phyloP scores from a whole-genome alignment of 441 rosid genomes.

The Monsonia emarginata region DNA sequence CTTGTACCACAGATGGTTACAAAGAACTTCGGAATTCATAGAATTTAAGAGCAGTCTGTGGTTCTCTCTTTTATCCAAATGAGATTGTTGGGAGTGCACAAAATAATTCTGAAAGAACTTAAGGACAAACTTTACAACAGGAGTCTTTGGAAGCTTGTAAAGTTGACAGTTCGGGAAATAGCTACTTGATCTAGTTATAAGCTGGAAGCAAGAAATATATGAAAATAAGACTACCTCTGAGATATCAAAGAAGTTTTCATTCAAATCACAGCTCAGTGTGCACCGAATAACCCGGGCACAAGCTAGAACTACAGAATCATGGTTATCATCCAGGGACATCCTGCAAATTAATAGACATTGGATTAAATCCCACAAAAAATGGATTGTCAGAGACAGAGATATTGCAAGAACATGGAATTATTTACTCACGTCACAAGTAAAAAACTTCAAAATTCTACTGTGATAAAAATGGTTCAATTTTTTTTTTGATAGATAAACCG shows the following conservation, averaged over 20 bases:
- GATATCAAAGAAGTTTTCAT: conserved; percentile 50
- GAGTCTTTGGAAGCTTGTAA: neutral
- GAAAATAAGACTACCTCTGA: conserved; percentile 44
- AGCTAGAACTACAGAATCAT: conserved; percentile 63
- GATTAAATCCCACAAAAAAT: conserved; percentile 10
- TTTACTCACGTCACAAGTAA: neutral
- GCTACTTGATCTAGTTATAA: neutral
- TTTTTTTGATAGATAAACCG: too few species aligned
- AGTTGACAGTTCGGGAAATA: neutral
- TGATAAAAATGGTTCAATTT: neutral
- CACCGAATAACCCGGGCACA: conserved; percentile 60
- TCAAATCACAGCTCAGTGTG: conserved; percentile 56
- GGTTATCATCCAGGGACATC: conserved; percentile 86
- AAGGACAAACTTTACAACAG: neutral
- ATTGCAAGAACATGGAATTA: neutral
- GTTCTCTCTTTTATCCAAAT: neutral
- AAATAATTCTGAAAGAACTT: neutral
- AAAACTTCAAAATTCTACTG: neutral
- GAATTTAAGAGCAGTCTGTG: neutral
- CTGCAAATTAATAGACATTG: conserved; percentile 28
- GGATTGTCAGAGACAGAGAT: neutral
- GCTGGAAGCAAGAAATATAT: conserved; percentile 9
- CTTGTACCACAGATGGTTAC: neutral
- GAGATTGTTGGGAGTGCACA: neutral
- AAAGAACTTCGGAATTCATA: neutral